Evolutionary conservation across 768 basidiomycete genomes (phyloP), one percentile per base, ranked within the genome.

Genomic region (Phylloporus sp.): DNA sequence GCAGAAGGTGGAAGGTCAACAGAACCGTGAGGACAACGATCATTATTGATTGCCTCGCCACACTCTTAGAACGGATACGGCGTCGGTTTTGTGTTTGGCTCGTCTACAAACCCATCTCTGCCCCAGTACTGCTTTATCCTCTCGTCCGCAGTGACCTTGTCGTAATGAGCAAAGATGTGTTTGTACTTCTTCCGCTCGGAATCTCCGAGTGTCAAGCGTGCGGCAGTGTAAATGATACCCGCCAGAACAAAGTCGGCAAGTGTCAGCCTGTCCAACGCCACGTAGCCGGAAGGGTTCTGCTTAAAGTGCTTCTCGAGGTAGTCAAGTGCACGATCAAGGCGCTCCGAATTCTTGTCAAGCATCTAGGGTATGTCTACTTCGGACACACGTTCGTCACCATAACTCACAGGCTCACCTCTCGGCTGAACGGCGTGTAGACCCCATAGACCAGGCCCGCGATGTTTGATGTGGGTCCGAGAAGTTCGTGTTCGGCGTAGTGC

Each of bases 191-290:
- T 52, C 16, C 64, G 53, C 16, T 61, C 55, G 0, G 40, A 47
- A 0, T 44, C 41, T 6, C 58, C 59, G 2, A 60, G 51, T 1
- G 56, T 31, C 3, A 22, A 9, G 6, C 24, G 7, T 7, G 43
- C 34, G 0, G 51, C 41, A 6, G 13, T 18, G n/a, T 27, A 27
- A 4, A 48, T 23, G 22, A 28, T 18, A 6, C 49, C 46, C 0
- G 52, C 59, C 18, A 66, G 10, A 7, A 58, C 6, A 18, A 59
- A 27, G 36, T 63, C 64, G 2, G 61, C 59, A 6, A 65, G 58
- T 4, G 58, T 56, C 16, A 64, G 22, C 6, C 43, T 41, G 27
- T 58, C 51, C 9, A 29, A 26, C 6, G 59, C 57, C 31, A 66
- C 22, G 36, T 59, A 57, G 1, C 50, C 60, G 23, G 40, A 41